A percentile compares a stretch with the other conserved stretches of the same genome.
Evolutionary conservation across 805 yeast species (phyloP).

Genomic region (Candida ortonii): DNA sequence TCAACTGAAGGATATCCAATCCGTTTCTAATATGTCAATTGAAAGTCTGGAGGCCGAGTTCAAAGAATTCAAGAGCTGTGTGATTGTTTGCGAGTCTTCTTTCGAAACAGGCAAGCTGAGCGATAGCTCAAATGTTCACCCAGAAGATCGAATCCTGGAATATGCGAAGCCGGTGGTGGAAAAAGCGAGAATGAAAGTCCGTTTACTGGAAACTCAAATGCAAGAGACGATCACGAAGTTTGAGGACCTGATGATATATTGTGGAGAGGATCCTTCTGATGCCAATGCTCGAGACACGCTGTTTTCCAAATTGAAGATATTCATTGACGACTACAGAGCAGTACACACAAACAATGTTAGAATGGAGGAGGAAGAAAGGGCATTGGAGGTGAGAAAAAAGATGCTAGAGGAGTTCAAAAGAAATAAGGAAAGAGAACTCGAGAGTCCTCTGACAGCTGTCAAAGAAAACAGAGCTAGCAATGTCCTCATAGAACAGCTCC

Average conservation of each 20-base stretch:
- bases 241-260: constrained; percentile 60
- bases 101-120: constrained; percentile 63
- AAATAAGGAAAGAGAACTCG: constrained; percentile 11
- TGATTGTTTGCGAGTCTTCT: constrained; percentile 51
- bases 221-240: constrained; percentile 49
- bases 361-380: constrained; percentile 63
- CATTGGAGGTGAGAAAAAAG: constrained; percentile 62
- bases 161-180: constrained; percentile 43
- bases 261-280: constrained; percentile 64
- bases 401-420: constrained; percentile 41
- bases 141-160: constrained; percentile 57
- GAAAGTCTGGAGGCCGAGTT: constrained; percentile 63
- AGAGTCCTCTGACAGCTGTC: background rate
- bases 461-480: constrained; percentile 3
- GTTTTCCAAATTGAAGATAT: constrained; percentile 58
- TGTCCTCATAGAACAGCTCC: constrained; percentile 22
- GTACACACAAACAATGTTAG: constrained; percentile 65
- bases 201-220: constrained; percentile 47
- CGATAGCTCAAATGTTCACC: constrained; percentile 60
- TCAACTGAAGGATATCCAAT: constrained; percentile 52
- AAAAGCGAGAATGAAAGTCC: constrained; percentile 42
- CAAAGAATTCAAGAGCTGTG: constrained; percentile 47
- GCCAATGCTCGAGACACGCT: constrained; percentile 56
- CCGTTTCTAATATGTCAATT: constrained; percentile 58
- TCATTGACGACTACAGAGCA: constrained; percentile 57